Percentiles rank a stretch among this genome's conserved stretches.
These are phyloP conservation scores for Pholiota conissans DNA, from an alignment of 768 basidiomycete genomes.

Conservation along the genomic window DNA sequence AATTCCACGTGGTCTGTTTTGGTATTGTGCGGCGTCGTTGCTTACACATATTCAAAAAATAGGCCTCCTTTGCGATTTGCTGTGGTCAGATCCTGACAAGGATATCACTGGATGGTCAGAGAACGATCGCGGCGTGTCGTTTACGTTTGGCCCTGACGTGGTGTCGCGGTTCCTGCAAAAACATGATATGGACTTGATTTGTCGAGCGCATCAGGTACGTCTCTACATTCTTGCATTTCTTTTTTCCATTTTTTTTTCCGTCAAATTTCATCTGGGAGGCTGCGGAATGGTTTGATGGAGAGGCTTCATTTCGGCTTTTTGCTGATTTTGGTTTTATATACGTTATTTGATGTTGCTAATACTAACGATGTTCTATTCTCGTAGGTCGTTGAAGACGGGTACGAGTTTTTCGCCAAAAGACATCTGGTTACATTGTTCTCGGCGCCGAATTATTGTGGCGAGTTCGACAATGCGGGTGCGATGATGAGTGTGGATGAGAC, in stretches of 20 bases:
- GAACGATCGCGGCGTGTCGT: conserved; percentile 98
- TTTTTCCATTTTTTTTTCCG: background rate
- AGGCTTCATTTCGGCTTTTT: background rate
- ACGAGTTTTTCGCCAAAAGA: conserved; percentile 98
- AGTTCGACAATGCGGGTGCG: conserved; percentile 98
- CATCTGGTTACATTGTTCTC: conserved; percentile 97
- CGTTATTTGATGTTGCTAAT: background rate
- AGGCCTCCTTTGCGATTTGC: conserved; percentile 93
- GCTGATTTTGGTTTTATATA: background rate
- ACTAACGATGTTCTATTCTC: too few relatives aligned
- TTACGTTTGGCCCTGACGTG: conserved; percentile 98
- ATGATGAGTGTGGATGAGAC: conserved; percentile 99
- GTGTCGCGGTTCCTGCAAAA: conserved; percentile 98
- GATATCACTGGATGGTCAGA: conserved; percentile 99
- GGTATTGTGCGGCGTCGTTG: too few relatives aligned
- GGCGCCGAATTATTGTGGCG: conserved; percentile 92
- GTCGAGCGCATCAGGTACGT: conserved; percentile 93
- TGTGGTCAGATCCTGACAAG: conserved; percentile 99
- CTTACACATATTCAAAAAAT: too few relatives aligned
- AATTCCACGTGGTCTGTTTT: background rate
- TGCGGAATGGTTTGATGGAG: conserved; percentile 2
- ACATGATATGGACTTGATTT: conserved; percentile 99
- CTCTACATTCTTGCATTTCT: background rate
- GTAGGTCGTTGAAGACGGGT: conserved; percentile 99
- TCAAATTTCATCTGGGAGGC: background rate